phyloP scores from a whole-genome alignment of 2,329 filamentous ascomycete species.

The Nemania sp. region DNA sequence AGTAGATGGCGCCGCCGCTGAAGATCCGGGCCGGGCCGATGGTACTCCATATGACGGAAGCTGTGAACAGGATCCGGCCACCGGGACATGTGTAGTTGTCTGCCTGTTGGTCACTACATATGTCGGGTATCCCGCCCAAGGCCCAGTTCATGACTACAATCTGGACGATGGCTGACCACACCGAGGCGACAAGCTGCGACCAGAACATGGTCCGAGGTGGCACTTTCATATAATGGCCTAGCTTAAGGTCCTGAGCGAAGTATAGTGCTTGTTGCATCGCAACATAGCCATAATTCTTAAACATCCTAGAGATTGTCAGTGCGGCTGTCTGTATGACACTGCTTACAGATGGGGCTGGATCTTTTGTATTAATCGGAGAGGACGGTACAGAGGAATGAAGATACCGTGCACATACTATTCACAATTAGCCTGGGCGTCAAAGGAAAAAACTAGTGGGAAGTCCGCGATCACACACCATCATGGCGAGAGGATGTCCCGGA shows the following conservation, averaged over 20 bases:
- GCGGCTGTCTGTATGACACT: neutral
- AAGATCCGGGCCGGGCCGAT: conserved; percentile 80
- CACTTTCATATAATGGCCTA: conserved; percentile 70
- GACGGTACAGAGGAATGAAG: neutral
- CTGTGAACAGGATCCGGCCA: conserved; percentile 72
- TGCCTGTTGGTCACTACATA: conserved; percentile 68
- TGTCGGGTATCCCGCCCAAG: conserved; percentile 68
- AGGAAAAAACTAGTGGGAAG: neutral
- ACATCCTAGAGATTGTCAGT: conserved; percentile 58
- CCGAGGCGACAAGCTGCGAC: conserved; percentile 62
- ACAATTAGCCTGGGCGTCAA: conserved; percentile 1
- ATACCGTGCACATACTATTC: conserved; percentile 11
- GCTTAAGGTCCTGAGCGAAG: conserved; percentile 74
- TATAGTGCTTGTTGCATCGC: conserved; percentile 74
- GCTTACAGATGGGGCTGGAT: neutral
- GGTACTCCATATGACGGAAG: conserved; percentile 78
- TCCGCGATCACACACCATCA: conserved; percentile 63
- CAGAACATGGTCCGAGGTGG: conserved; percentile 62
- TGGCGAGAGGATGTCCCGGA: conserved; percentile 75
- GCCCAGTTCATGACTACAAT: conserved; percentile 77
- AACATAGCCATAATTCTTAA: conserved; percentile 80
- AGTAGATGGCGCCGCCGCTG: conserved; percentile 71
- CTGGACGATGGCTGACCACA: conserved; percentile 61
- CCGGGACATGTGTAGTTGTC: conserved; percentile 69
- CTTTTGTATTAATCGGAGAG: neutral